Conservation (phyloP, 495 filamentous ascomycete genomes). For the Pyronema domesticum region DNA sequence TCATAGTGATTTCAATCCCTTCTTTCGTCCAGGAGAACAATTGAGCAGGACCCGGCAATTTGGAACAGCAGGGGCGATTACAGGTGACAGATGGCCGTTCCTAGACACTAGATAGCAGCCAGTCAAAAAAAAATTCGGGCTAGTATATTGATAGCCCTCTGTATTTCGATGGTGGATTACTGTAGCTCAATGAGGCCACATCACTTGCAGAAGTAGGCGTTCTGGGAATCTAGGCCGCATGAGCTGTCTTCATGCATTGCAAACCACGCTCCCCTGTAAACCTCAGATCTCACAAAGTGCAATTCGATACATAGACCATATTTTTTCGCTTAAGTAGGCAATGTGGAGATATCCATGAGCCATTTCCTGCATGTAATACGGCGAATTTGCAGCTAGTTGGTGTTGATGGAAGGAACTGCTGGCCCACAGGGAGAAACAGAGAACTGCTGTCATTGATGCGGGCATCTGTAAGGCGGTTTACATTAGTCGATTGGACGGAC, state of each 20-base stretch:
- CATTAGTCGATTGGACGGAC: background rate
- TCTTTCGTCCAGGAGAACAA: background rate
- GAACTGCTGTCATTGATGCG: background rate
- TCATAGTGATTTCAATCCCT: no score
- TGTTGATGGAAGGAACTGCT: background rate
- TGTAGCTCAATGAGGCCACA: constrained; percentile 2
- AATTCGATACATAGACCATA: background rate
- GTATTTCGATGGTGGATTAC: background rate
- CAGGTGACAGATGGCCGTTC: background rate
- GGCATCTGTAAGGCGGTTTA: background rate
- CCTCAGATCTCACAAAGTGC: background rate
- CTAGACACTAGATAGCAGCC: background rate
- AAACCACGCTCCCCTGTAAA: constrained; percentile 1
- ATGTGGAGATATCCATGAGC: background rate
- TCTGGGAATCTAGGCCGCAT: constrained; percentile 3
- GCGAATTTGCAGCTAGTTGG: background rate
- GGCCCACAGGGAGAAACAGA: background rate
- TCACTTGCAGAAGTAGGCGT: constrained; percentile 6
- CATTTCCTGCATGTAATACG: background rate
- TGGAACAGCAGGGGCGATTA: background rate
- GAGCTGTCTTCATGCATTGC: constrained; percentile 5
- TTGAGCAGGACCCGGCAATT: background rate
- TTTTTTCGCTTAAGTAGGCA: background rate
- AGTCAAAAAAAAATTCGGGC: background rate
- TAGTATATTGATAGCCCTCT: background rate